Evolutionary conservation across 148 eudicot genomes (phyloP).

Genomic region (Persicaria tinctoria): DNA sequence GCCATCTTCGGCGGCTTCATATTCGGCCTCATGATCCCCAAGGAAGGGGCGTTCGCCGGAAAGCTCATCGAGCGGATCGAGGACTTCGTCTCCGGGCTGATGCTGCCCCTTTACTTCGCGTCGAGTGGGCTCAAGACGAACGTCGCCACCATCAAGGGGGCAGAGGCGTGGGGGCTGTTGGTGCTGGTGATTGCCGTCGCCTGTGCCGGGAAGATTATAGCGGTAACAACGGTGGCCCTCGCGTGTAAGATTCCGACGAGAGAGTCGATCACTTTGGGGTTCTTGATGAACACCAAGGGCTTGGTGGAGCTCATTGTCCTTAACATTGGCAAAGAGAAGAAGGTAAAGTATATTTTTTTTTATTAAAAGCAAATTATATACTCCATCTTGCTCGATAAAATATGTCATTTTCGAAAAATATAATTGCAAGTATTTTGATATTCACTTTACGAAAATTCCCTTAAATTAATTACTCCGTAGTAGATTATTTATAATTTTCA

Average conservation of each 20-base stretch:
- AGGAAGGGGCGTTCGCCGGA: slow-evolving; percentile 41
- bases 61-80: slow-evolving; percentile 47
- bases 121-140: slow-evolving; percentile 63
- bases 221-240: slow-evolving; percentile 43
- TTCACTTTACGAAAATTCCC: not conserved
- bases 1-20: slow-evolving; percentile 44
- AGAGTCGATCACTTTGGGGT: slow-evolving; percentile 45
- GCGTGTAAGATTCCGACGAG: slow-evolving; percentile 41
- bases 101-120: slow-evolving; percentile 54
- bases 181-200: slow-evolving; percentile 43
- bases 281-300: slow-evolving; percentile 65
- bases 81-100: slow-evolving; percentile 42
- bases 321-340: slow-evolving; percentile 57
- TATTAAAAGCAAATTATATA: not conserved
- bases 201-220: slow-evolving; percentile 45
- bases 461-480: not conserved
- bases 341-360: slow-evolving; percentile 24
- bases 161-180: slow-evolving; percentile 47
- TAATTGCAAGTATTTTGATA: not conserved
- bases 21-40: slow-evolving; percentile 35
- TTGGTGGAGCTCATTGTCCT: slow-evolving; percentile 64
- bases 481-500: not conserved
- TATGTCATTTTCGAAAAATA: not conserved
- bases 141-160: slow-evolving; percentile 34
- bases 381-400: not conserved